A percentile compares a stretch with the other conserved stretches of the same genome.
Evolutionary conservation across 225 moss, liverwort and hornwort genomes (phyloP).

Genomic region (Lunularia cruciata): DNA sequence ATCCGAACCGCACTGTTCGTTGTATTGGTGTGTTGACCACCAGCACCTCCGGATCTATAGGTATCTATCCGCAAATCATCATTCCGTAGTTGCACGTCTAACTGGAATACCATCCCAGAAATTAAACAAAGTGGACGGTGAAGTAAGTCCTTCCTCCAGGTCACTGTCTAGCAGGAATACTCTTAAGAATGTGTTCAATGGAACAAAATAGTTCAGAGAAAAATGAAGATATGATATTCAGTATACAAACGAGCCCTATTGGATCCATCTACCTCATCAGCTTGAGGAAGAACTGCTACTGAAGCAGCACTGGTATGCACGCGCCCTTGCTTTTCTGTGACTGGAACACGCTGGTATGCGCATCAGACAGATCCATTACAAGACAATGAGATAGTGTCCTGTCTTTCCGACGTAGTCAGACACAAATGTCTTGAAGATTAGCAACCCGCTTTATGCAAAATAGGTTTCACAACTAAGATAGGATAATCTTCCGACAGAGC

Average conservation of each 20-base stretch:
- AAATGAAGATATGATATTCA: no score
- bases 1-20: constrained; percentile 95
- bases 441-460: neutral
- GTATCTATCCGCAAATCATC: constrained; percentile 91
- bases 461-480: no score
- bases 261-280: constrained; percentile 90
- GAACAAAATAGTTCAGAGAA: neutral
- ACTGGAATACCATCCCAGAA: constrained; percentile 41
- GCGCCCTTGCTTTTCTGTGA: constrained; percentile 91
- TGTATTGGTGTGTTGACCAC: constrained; percentile 97
- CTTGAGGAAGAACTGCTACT: constrained; percentile 97
- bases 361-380: neutral
- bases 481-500: no score
- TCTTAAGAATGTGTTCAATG: neutral
- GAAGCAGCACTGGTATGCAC: constrained; percentile 98
- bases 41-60: constrained; percentile 84
- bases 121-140: neutral
- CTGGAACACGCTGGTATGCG: constrained; percentile 74
- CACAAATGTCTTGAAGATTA: neutral
- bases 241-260: no score
- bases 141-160: neutral
- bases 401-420: neutral
- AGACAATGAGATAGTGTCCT: neutral
- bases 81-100: constrained; percentile 83
- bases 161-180: no score